Conservation (phyloP, 352 stramenopile species). For the Phytophthora megakarya region DNA sequence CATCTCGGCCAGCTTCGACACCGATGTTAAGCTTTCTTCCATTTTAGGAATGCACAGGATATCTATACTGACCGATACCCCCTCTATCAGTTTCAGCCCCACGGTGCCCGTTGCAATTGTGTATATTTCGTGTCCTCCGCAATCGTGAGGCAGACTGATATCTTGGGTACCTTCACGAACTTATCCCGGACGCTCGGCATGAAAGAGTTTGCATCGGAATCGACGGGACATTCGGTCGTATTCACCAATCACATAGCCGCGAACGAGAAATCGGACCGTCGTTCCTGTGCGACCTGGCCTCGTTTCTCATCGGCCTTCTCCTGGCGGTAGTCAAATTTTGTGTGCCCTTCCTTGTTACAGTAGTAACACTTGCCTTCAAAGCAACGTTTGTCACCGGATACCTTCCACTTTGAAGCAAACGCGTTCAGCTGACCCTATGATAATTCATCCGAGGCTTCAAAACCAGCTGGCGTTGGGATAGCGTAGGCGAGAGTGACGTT, state of each 20-base stretch:
- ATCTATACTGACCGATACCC: not conserved
- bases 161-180: not conserved
- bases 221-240: not conserved
- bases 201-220: not conserved
- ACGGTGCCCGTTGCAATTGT: not conserved
- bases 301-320: conserved; percentile 2
- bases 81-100: not conserved
- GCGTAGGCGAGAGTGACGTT: not conserved
- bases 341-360: conserved; percentile 13
- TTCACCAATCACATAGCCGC: not conserved
- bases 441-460: conserved; percentile 6
- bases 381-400: not conserved
- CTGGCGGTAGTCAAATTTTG: conserved; percentile 13
- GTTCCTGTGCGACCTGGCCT: not conserved
- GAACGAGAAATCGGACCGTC: not conserved
- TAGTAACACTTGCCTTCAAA: conserved; percentile 8
- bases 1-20: not conserved
- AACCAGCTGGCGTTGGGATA: not conserved
- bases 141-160: not conserved
- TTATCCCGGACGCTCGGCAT: not conserved
- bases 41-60: not conserved
- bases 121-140: not conserved
- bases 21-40: not conserved
- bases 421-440: not conserved
- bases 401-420: not conserved